Conservation (phyloP, 2,329 filamentous ascomycete species). For the Ampelomyces quisqualis region DNA sequence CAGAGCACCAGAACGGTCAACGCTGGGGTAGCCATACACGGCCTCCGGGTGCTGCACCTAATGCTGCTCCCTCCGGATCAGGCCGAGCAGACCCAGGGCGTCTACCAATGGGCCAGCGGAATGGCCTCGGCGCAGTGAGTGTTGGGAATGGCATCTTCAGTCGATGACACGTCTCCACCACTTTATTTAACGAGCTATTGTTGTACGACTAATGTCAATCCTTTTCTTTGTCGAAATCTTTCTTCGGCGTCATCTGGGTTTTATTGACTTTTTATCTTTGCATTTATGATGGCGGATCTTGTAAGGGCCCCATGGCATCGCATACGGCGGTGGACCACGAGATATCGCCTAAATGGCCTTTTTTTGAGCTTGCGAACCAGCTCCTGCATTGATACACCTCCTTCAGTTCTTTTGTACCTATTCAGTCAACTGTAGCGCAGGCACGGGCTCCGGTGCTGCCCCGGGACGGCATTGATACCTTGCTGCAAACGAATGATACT, state of each 20-base stretch:
- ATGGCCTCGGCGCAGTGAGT: conserved; percentile 33
- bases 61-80: conserved; percentile 21
- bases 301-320: not conserved
- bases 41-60: conserved; percentile 18
- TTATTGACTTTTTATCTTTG: not conserved
- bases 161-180: conserved; percentile 19
- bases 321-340: not conserved
- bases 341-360: not conserved
- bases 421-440: not conserved
- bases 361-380: not conserved
- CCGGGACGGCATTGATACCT: not conserved
- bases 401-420: not conserved
- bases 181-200: not conserved
- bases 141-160: conserved; percentile 38
- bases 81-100: conserved; percentile 25
- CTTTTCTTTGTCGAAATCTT: not conserved
- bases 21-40: conserved; percentile 28
- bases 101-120: conserved; percentile 32
- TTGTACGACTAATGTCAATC: not conserved
- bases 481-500: not conserved
- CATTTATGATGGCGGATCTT: not conserved
- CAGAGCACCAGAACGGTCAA: conserved; percentile 28
- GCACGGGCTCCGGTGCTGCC: no score
- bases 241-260: not conserved
- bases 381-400: not conserved